Conservation (phyloP, 108 stramenopile genomes). For the Pseudonitzschia delicatissima region DNA sequence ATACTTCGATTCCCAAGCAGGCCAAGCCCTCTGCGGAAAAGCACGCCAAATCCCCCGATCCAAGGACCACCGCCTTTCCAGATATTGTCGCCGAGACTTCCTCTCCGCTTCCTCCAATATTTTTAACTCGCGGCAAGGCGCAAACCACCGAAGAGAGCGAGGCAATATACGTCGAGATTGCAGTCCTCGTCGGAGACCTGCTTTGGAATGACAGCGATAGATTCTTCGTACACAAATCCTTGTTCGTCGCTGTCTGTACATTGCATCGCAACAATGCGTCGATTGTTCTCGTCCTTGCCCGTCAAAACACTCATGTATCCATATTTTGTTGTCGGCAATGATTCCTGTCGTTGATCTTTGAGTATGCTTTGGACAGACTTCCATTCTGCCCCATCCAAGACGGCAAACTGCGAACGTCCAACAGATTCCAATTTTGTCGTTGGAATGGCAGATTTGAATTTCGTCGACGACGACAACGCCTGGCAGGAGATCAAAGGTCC, state of each 20-base stretch:
- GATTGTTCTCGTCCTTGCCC: conserved; percentile 25
- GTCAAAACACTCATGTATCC: conserved; percentile 40
- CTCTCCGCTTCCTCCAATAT: conserved; percentile 50
- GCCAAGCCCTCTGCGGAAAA: conserved; percentile 69
- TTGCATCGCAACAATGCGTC: conserved; percentile 37
- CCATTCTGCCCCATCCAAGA: conserved; percentile 47
- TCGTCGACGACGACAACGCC: conserved; percentile 13
- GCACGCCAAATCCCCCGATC: conserved; percentile 66
- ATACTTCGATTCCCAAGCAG: conserved; percentile 60
- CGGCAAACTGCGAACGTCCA: conserved; percentile 19
- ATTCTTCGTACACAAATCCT: conserved; percentile 39
- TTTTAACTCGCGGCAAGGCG: conserved; percentile 41
- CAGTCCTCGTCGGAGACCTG: conserved; percentile 52
- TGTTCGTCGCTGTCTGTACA: conserved; percentile 4
- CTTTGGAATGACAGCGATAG: conserved; percentile 53
- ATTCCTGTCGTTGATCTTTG: not conserved
- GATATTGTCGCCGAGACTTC: conserved; percentile 11
- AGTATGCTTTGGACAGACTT: conserved; percentile 25
- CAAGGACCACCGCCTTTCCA: conserved; percentile 62
- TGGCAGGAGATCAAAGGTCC: not conserved
- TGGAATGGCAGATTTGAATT: conserved; percentile 8
- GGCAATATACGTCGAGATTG: conserved; percentile 55
- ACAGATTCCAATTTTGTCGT: conserved; percentile 15
- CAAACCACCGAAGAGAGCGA: conserved; percentile 58
- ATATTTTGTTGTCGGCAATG: not conserved